Evolutionary conservation across 1,284 basidiomycete species (phyloP), one percentile per base, ranked within the genome.

Genomic region (Trametes pubescens): DNA sequence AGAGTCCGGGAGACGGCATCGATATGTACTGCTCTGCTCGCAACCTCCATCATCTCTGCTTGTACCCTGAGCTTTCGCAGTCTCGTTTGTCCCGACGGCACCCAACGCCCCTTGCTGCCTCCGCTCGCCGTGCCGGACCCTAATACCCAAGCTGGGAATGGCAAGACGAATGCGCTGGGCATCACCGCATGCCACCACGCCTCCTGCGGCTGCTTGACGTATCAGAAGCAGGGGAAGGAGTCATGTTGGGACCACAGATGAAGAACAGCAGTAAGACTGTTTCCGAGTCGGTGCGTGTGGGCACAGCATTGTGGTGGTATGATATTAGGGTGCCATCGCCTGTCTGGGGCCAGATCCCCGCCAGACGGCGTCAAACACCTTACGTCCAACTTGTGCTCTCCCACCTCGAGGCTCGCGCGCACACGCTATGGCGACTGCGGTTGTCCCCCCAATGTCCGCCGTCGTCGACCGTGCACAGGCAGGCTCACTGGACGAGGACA

Each of bases 21-120:
- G 57, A 67, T 61, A n/a, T n/a, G n/a, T n/a, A n/a, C n/a, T n/a
- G n/a, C 59, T 61, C 51, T 52, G 43, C 61, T 62, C 61, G 34
- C 58, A 24, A 61, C 66, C 29, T 35, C 66, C 60, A 65, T 60
- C 58, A 65, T 35, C 55, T 48, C 61, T 38, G 29, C 43, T 43
- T 48, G 56, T 32, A 13, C 52, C 40, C 40, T 13, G 11, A 38
- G 11, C 16, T 35, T 6, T 21, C 49, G 34, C 34, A 43, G 55
- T 34, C 58, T 63, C 66, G 52, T 60, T 67, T 58, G 61, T 65
- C 66, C 57, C 60, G 55, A 37, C 29, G 40, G 54, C 43, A 55
- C 47, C 51, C 49, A 26, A 46, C 37, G 37, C 18, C 34, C 34
- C 32, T 35, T 48, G 40, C 22, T 34, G 37, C 40, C 21, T 34